Evolutionary conservation across 2,329 filamentous ascomycete species (phyloP).

Genomic region (Colletotrichum magnum): DNA sequence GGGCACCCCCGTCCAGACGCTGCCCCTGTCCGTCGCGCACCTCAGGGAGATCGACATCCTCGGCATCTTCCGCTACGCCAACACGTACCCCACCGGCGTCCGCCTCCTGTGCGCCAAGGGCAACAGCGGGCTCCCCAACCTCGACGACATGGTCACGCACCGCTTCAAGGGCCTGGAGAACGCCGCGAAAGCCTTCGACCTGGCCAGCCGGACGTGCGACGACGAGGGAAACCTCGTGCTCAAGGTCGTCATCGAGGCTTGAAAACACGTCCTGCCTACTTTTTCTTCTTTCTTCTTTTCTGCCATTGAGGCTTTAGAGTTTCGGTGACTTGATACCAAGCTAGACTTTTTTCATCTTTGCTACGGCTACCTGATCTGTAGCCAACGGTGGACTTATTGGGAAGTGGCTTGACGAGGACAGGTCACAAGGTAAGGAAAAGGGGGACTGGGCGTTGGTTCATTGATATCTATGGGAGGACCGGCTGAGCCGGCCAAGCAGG

Average conservation of each 20-base stretch:
- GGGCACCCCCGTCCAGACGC: slow-evolving; percentile 82
- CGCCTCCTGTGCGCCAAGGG: slow-evolving; percentile 66
- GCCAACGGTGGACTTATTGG: background rate
- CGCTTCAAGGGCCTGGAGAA: slow-evolving; percentile 75
- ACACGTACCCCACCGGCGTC: slow-evolving; percentile 82
- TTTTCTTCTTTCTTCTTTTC: slow-evolving; percentile 1
- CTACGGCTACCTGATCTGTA: too few species aligned
- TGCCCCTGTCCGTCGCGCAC: slow-evolving; percentile 80
- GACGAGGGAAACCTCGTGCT: slow-evolving; percentile 77
- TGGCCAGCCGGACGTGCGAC: slow-evolving; percentile 78
- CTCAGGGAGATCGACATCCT: slow-evolving; percentile 83
- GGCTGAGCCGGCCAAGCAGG: too few species aligned
- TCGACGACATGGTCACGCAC: slow-evolving; percentile 82
- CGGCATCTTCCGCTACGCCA: slow-evolving; percentile 82
- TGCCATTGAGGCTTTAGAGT: background rate
- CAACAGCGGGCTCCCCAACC: slow-evolving; percentile 66
- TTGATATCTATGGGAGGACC: too few species aligned
- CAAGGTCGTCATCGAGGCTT: slow-evolving; percentile 77
- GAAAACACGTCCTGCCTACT: slow-evolving; percentile 37
- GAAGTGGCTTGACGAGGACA: background rate
- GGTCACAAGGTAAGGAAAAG: too few species aligned
- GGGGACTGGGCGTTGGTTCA: too few species aligned
- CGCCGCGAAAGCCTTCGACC: slow-evolving; percentile 76
- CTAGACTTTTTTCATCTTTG: too few species aligned
- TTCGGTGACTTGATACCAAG: background rate